Evolutionary conservation across 257 asterid species (phyloP).

Genomic region (Cordia subcordata): DNA sequence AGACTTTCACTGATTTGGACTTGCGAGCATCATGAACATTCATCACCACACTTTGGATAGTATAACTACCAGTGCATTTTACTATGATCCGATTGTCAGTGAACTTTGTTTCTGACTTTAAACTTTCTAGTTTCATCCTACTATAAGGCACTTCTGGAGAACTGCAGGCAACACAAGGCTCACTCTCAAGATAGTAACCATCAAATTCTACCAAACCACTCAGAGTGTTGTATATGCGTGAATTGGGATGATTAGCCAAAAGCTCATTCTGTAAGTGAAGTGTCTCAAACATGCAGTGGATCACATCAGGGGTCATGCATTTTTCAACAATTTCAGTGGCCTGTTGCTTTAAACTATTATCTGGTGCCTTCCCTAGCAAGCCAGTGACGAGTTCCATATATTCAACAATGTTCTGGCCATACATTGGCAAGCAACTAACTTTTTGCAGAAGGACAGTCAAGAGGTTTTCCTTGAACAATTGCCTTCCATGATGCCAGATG

Average conservation of each 20-base stretch:
- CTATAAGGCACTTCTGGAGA: slow-evolving; percentile 98
- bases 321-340: slow-evolving; percentile 71
- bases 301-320: slow-evolving; percentile 82
- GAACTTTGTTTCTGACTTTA: slow-evolving; percentile 97
- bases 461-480: slow-evolving; percentile 65
- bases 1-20: slow-evolving; percentile 94
- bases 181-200: slow-evolving; percentile 99
- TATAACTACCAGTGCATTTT: slow-evolving; percentile 98
- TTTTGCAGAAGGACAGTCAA: slow-evolving; percentile 74
- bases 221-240: slow-evolving; percentile 94
- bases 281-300: slow-evolving; percentile 77
- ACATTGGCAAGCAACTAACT: slow-evolving; percentile 74
- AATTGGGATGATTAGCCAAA: slow-evolving; percentile 98
- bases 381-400: slow-evolving; percentile 79
- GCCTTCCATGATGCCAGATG: slow-evolving; percentile 92
- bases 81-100: slow-evolving; percentile 97
- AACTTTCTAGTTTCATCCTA: slow-evolving; percentile 95
- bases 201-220: slow-evolving; percentile 99
- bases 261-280: slow-evolving; percentile 96
- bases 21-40: slow-evolving; percentile 98
- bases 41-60: slow-evolving; percentile 96
- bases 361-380: slow-evolving; percentile 80
- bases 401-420: slow-evolving; percentile 85
- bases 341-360: slow-evolving; percentile 54
- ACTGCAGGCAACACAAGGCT: slow-evolving; percentile 99